Conservation (phyloP, 352 stramenopile species). For the Pythium aristosporum region DNA sequence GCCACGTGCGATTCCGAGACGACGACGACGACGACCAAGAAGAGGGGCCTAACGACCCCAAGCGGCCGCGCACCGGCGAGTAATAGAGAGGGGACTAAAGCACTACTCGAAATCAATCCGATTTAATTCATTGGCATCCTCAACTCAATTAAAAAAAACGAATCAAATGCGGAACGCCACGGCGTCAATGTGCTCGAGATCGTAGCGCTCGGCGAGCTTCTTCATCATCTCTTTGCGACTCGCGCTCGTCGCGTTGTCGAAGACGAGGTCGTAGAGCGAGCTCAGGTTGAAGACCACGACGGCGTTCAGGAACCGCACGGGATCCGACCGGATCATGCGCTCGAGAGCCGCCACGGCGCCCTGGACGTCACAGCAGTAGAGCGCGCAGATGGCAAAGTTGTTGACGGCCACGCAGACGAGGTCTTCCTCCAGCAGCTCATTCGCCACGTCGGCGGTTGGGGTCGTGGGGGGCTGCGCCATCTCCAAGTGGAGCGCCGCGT, state of each 20-base stretch:
- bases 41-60: slow-evolving; percentile 2
- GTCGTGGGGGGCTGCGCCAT: neutral
- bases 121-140: neutral
- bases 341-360: slow-evolving; percentile 67
- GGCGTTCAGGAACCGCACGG: slow-evolving; percentile 63
- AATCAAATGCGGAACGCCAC: slow-evolving; percentile 63
- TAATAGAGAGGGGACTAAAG: slow-evolving; percentile 3
- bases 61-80: neutral
- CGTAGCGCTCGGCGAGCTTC: slow-evolving; percentile 68
- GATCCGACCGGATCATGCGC: slow-evolving; percentile 66
- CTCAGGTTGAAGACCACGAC: slow-evolving; percentile 81
- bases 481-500: slow-evolving; percentile 58
- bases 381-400: slow-evolving; percentile 79
- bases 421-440: slow-evolving; percentile 59
- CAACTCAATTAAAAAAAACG: slow-evolving; percentile 9
- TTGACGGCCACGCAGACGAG: slow-evolving; percentile 72
- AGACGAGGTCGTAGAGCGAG: slow-evolving; percentile 79
- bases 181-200: slow-evolving; percentile 72
- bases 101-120: too few species aligned
- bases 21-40: slow-evolving; percentile 28
- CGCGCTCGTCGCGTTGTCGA: slow-evolving; percentile 73
- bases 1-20: slow-evolving; percentile 47
- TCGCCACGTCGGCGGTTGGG: slow-evolving; percentile 23
- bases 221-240: slow-evolving; percentile 85
- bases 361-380: slow-evolving; percentile 82